These are phyloP conservation scores for Breynia disticha DNA, from an alignment of 441 rosid genomes.

Conservation along the genomic window DNA sequence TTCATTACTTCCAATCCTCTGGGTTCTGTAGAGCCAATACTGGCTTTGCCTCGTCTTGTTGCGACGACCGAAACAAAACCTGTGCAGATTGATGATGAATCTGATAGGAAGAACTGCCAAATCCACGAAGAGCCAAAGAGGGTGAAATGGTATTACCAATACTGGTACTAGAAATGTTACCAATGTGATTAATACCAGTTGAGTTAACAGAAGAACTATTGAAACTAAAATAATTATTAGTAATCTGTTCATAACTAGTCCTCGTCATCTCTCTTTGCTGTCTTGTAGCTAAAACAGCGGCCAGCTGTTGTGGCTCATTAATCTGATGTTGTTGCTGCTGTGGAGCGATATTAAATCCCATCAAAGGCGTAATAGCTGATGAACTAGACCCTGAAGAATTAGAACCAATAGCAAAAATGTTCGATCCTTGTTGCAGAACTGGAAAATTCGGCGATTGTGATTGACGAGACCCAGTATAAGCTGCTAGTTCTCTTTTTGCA, in stretches of 20 bases:
- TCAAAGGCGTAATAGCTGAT: slow-evolving; percentile 28
- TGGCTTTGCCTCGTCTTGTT: slow-evolving; percentile 27
- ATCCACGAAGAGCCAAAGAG: slow-evolving; percentile 29
- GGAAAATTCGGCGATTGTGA: slow-evolving; percentile 76
- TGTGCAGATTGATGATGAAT: slow-evolving; percentile 41
- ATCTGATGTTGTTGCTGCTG: background rate
- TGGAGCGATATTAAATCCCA: slow-evolving; percentile 16
- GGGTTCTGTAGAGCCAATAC: slow-evolving; percentile 13
- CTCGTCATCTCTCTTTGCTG: too few relatives aligned
- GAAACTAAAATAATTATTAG: slow-evolving; percentile 27
- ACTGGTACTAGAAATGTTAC: background rate
- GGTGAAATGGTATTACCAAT: slow-evolving; percentile 30
- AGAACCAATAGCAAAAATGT: slow-evolving; percentile 13
- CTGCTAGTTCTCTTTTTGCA: slow-evolving; percentile 60
- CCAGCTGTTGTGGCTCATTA: background rate
- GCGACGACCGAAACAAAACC: slow-evolving; percentile 36
- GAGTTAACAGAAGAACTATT: slow-evolving; percentile 24
- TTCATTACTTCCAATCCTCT: slow-evolving; percentile 42
- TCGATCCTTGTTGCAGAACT: slow-evolving; percentile 26
- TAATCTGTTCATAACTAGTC: background rate
- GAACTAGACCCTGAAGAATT: slow-evolving; percentile 19
- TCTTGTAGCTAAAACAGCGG: background rate
- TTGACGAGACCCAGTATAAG: slow-evolving; percentile 57
- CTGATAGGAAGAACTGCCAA: slow-evolving; percentile 28
- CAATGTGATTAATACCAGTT: slow-evolving; percentile 37